phyloP scores from a whole-genome alignment of 495 filamentous ascomycete genomes.

The Aspergillus diversus region DNA sequence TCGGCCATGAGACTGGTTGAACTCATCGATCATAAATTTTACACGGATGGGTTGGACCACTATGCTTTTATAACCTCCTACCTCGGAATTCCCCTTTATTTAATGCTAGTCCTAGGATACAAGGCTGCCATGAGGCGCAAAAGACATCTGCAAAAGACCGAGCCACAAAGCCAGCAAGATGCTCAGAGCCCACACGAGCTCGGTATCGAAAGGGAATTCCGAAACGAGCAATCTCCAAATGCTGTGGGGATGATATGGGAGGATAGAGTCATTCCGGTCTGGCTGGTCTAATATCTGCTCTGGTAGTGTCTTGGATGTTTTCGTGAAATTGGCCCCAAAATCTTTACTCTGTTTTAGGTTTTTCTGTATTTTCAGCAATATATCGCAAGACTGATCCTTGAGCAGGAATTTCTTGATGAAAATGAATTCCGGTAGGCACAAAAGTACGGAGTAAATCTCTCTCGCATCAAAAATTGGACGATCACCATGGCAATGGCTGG shows the following conservation, averaged over 20 bases:
- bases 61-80: constrained; percentile 77
- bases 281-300: constrained; percentile 14
- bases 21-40: constrained; percentile 53
- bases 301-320: background rate
- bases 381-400: background rate
- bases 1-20: constrained; percentile 72
- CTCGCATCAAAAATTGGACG: background rate
- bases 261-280: constrained; percentile 8
- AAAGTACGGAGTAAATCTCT: background rate
- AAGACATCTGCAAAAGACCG: background rate
- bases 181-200: background rate
- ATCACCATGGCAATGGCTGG: background rate
- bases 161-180: background rate
- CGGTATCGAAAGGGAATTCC: constrained; percentile 4
- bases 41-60: constrained; percentile 55
- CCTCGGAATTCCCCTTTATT: constrained; percentile 75
- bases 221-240: background rate
- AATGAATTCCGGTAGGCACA: background rate
- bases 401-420: background rate
- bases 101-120: constrained; percentile 69
- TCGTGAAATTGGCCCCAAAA: background rate
- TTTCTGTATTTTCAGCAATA: background rate
- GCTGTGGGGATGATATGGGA: constrained; percentile 2
- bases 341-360: background rate
- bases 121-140: constrained; percentile 58